These are phyloP conservation scores for Paspalum notatum DNA, from an alignment of 176 grass and related monocot genomes.

Conservation along the genomic window DNA sequence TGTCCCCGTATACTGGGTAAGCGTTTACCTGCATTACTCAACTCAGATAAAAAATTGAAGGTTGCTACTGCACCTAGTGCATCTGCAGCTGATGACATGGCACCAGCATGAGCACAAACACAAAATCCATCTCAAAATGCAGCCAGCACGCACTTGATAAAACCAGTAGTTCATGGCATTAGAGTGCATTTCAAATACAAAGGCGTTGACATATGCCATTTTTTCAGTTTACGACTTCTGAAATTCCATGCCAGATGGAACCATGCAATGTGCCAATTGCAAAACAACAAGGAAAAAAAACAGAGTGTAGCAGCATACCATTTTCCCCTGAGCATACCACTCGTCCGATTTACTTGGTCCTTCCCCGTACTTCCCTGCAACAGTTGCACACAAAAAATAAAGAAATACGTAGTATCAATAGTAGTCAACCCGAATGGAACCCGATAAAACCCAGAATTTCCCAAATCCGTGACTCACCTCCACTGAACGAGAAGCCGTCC, in stretches of 20 bases:
- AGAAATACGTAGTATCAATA: background rate
- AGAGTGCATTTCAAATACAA: background rate
- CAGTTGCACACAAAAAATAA: background rate
- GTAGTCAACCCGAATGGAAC: background rate
- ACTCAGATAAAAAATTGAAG: background rate
- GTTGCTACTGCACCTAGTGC: background rate
- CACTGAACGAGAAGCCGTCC: constrained; percentile 92
- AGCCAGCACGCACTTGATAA: background rate
- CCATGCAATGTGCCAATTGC: background rate
- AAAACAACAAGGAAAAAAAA: constrained; percentile 4
- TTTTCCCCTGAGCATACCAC: constrained; percentile 88
- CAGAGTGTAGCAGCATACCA: constrained; percentile 33
- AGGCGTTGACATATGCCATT: background rate
- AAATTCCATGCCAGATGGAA: background rate
- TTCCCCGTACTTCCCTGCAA: constrained; percentile 82
- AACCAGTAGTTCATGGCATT: background rate
- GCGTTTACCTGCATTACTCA: constrained; percentile 68
- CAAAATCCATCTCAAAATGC: background rate
- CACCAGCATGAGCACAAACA: background rate
- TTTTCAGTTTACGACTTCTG: background rate
- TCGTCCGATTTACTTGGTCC: constrained; percentile 73
- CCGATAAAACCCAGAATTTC: background rate
- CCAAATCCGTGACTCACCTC: constrained; percentile 48
- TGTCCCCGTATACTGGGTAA: constrained; percentile 73
- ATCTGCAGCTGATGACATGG: background rate